Evolutionary conservation across 345 rosid genomes (phyloP).

Genomic region (Camelina sativa): DNA sequence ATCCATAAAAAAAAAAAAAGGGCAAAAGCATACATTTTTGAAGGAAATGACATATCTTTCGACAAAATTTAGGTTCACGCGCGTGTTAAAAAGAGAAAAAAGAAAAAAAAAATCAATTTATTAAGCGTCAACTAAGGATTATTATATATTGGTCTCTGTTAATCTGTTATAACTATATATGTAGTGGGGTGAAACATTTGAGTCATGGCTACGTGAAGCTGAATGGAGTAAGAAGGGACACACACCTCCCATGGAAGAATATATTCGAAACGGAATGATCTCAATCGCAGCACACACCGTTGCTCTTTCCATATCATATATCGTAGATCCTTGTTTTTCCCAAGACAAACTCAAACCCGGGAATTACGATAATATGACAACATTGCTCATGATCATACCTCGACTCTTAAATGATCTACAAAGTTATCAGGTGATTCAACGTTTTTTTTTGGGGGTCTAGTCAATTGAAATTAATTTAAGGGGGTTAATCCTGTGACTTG

Average conservation of each 20-base stretch:
- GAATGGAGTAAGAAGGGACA: conserved; percentile 54
- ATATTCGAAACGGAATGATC: conserved; percentile 52
- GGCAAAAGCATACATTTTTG: no score
- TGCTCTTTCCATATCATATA: conserved; percentile 47
- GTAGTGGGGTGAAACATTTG: conserved; percentile 75
- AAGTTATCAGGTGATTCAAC: conserved; percentile 52
- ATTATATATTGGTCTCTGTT: neutral
- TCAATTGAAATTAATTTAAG: neutral
- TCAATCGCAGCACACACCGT: conserved; percentile 56
- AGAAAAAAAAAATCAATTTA: neutral
- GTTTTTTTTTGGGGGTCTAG: neutral
- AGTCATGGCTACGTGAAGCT: conserved; percentile 65
- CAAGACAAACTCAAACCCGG: conserved; percentile 38
- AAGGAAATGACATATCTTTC: neutral
- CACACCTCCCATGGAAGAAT: conserved; percentile 49
- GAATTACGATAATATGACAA: conserved; percentile 50
- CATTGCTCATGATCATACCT: conserved; percentile 54
- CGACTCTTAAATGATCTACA: conserved; percentile 67
- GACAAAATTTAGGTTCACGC: neutral
- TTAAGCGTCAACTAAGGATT: neutral
- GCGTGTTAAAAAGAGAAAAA: neutral
- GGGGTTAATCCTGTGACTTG: neutral
- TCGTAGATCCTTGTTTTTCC: conserved; percentile 38
- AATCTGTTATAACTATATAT: neutral
- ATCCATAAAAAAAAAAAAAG: neutral